A percentile compares a stretch with the other conserved stretches of the same genome.
Conservation (phyloP, 2,329 filamentous ascomycete species). For the Gnomoniopsis sp. region DNA sequence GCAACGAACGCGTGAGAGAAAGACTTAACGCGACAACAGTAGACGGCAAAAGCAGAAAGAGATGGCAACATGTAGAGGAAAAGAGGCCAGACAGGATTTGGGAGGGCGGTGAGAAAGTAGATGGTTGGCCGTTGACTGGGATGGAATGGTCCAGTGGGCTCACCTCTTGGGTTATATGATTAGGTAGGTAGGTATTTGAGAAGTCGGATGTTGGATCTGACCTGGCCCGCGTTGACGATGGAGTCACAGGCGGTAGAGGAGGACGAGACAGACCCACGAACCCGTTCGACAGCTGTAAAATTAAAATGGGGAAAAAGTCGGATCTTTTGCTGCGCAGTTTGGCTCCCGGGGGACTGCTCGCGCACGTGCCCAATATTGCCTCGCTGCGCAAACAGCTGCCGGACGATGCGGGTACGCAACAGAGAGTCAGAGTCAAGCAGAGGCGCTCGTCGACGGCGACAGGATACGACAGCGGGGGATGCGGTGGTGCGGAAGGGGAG, state of each 20-base stretch:
- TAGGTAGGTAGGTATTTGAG: not conserved
- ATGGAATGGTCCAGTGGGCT: constrained; percentile 14
- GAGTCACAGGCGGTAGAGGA: constrained; percentile 6
- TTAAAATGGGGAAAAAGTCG: constrained; percentile 5
- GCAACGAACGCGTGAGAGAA: constrained; percentile 1
- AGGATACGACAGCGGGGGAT: no score
- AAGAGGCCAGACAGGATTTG: not conserved
- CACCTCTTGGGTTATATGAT: constrained; percentile 6
- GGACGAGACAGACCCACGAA: constrained; percentile 7
- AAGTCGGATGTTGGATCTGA: not conserved
- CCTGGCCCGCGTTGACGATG: constrained; percentile 7
- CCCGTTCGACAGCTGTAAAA: not conserved
- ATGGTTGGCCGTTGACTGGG: constrained; percentile 15
- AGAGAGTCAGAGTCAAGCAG: not conserved
- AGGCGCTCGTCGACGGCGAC: not conserved
- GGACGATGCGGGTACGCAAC: no score
- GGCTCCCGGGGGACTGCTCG: no score
- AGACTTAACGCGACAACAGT: not conserved
- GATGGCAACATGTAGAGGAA: constrained; percentile 8
- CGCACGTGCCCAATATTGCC: not conserved
- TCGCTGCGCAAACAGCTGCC: not conserved
- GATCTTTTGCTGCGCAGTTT: not conserved
- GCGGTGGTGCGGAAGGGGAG: no score
- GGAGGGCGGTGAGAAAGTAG: constrained; percentile 1
- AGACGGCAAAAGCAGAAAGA: constrained; percentile 15